phyloP scores from a whole-genome alignment of 2,329 filamentous ascomycete species.

The Hortaea sp. region DNA sequence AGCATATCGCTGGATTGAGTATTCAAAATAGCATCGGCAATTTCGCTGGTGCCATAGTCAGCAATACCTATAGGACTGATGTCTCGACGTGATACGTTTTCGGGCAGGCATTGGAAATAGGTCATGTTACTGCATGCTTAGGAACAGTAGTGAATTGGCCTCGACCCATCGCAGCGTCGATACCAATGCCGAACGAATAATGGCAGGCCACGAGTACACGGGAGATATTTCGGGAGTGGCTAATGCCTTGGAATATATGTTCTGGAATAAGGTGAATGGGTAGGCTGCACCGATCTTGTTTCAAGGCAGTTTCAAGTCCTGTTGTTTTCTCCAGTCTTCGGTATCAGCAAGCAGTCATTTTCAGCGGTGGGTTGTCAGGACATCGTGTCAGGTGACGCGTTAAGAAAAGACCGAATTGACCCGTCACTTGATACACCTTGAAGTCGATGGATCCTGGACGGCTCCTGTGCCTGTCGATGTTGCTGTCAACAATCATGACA shows the following conservation, averaged over 20 bases:
- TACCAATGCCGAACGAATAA: conserved; percentile 37
- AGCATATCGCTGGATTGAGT: not conserved
- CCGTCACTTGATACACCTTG: not conserved
- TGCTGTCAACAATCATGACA: too few relatives aligned
- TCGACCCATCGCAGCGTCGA: conserved; percentile 50
- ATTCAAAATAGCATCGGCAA: conserved; percentile 26
- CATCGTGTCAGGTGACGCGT: too few relatives aligned
- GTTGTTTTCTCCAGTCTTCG: too few relatives aligned
- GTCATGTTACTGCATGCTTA: conserved; percentile 39
- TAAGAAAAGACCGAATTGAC: not conserved
- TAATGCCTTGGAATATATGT: conserved; percentile 53
- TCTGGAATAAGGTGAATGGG: conserved; percentile 21
- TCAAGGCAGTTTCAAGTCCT: too few relatives aligned
- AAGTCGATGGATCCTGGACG: not conserved
- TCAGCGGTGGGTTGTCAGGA: too few relatives aligned
- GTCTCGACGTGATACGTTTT: conserved; percentile 42
- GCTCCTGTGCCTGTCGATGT: too few relatives aligned
- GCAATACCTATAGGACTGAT: conserved; percentile 55
- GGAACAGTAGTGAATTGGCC: conserved; percentile 33
- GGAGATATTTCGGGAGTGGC: conserved; percentile 43
- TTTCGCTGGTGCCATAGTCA: conserved; percentile 49
- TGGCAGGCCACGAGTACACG: conserved; percentile 27
- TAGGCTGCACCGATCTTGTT: too few relatives aligned
- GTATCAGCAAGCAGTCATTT: too few relatives aligned
- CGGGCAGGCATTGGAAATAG: conserved; percentile 43